Percentiles rank a stretch among this genome's conserved stretches.
Conservation (phyloP, 2,329 filamentous ascomycete species). For the Fusarium algeriense region DNA sequence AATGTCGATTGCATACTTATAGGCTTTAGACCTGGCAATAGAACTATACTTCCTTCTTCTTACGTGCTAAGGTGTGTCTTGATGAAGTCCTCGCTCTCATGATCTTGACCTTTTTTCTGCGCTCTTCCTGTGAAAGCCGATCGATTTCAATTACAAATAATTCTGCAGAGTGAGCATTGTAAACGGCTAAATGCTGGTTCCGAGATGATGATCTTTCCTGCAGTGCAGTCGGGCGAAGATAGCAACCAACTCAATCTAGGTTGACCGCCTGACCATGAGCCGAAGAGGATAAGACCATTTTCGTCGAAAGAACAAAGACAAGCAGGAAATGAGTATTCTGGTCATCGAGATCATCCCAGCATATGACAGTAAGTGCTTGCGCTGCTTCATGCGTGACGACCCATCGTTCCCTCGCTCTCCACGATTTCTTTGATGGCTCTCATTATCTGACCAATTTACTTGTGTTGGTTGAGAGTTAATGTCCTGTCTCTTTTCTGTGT, state of each 20-base stretch:
- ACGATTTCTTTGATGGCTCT: accelerated
- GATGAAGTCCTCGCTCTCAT: too few relatives aligned
- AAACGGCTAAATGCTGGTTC: too few relatives aligned
- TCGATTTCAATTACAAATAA: background rate
- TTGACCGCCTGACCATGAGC: too few relatives aligned
- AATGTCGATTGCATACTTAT: accelerated
- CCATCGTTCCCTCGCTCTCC: accelerated
- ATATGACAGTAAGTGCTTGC: accelerated
- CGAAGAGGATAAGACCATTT: accelerated
- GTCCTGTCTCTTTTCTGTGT: too few relatives aligned
- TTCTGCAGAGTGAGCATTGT: accelerated
- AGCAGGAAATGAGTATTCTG: too few relatives aligned
- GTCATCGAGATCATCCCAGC: accelerated
- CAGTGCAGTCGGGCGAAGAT: too few relatives aligned
- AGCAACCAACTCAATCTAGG: too few relatives aligned
- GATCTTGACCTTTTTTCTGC: accelerated
- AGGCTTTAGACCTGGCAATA: background rate
- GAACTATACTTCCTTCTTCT: accelerated
- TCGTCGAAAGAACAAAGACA: background rate
- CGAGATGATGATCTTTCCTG: too few relatives aligned
- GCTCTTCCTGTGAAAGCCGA: too few relatives aligned
- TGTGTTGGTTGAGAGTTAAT: too few relatives aligned
- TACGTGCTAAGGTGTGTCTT: too few relatives aligned
- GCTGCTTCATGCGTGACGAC: accelerated
- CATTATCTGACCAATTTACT: too few relatives aligned